Percentiles rank a stretch among this genome's conserved stretches.
These are phyloP conservation scores for Xenoacremonium recifei DNA, from an alignment of 2,329 filamentous ascomycete species.

Conservation along the genomic window DNA sequence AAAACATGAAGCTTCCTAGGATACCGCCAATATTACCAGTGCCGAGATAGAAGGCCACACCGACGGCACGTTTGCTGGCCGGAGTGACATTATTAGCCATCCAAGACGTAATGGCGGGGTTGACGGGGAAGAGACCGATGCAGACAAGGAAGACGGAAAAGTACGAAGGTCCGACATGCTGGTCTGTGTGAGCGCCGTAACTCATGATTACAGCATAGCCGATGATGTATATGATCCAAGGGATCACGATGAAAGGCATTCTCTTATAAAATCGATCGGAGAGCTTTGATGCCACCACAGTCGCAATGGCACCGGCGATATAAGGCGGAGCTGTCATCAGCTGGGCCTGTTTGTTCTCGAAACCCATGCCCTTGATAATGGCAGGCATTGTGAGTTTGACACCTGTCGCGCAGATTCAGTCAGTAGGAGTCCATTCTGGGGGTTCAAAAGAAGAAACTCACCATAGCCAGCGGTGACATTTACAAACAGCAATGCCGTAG, in stretches of 20 bases:
- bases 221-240: conserved; percentile 51
- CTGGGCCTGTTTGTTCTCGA: conserved; percentile 20
- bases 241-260: conserved; percentile 53
- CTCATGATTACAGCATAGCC: neutral
- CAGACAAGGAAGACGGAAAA: conserved; percentile 57
- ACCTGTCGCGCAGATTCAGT: neutral
- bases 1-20: conserved; percentile 8
- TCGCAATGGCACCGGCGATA: conserved; percentile 11
- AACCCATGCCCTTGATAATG: conserved; percentile 21
- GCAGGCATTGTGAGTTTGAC: conserved; percentile 27
- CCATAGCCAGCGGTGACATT: neutral
- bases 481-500: neutral
- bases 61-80: conserved; percentile 29
- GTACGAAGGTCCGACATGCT: neutral
- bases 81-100: conserved; percentile 27
- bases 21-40: conserved; percentile 9
- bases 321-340: conserved; percentile 25
- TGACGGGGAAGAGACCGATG: conserved; percentile 58
- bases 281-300: neutral
- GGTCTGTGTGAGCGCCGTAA: neutral
- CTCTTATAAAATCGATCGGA: conserved; percentile 30
- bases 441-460: neutral
- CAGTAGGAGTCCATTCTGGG: neutral
- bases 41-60: conserved; percentile 27
- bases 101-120: conserved; percentile 28